A percentile compares a stretch with the other conserved stretches of the same genome.
These are phyloP conservation scores for Phyllostachys edulis DNA, from an alignment of 176 grass and related monocot species.

Conservation along the genomic window DNA sequence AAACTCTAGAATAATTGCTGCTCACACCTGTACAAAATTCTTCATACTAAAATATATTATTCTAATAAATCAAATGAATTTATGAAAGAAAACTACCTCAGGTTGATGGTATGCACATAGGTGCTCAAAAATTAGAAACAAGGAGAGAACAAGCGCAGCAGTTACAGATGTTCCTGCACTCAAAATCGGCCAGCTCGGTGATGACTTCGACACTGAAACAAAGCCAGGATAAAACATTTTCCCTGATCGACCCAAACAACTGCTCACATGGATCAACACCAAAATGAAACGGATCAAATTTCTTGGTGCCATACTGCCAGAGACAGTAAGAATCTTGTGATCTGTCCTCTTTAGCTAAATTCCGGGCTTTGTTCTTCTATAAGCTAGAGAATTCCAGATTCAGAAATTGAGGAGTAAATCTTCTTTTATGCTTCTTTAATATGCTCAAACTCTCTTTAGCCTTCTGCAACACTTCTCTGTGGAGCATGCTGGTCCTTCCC, in stretches of 20 bases:
- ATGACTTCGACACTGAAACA: slow-evolving; percentile 46
- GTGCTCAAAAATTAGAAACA: slow-evolving; percentile 88
- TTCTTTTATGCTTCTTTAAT: slow-evolving; percentile 26
- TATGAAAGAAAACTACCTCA: slow-evolving; percentile 59
- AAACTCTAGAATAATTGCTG: background rate
- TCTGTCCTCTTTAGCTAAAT: slow-evolving; percentile 18
- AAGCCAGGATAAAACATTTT: slow-evolving; percentile 59
- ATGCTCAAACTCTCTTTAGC: slow-evolving; percentile 8
- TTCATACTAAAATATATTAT: slow-evolving; percentile 19
- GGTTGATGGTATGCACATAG: slow-evolving; percentile 88
- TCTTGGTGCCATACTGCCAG: slow-evolving; percentile 58
- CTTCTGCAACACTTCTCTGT: slow-evolving; percentile 30
- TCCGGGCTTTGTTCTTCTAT: slow-evolving; percentile 25
- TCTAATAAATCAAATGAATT: slow-evolving; percentile 28
- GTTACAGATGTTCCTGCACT: slow-evolving; percentile 78
- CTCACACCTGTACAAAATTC: background rate
- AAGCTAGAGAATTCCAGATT: slow-evolving; percentile 34
- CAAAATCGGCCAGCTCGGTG: slow-evolving; percentile 76
- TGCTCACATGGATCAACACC: slow-evolving; percentile 56
- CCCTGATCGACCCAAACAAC: slow-evolving; percentile 60
- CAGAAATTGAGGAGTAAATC: slow-evolving; percentile 25
- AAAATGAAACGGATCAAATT: slow-evolving; percentile 54
- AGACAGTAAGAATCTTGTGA: slow-evolving; percentile 7
- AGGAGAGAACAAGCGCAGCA: slow-evolving; percentile 62
- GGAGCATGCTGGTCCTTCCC: slow-evolving; percentile 50